Evolutionary conservation across 2,329 filamentous ascomycete species (phyloP).

Genomic region (Decorospora gaudefroyi): DNA sequence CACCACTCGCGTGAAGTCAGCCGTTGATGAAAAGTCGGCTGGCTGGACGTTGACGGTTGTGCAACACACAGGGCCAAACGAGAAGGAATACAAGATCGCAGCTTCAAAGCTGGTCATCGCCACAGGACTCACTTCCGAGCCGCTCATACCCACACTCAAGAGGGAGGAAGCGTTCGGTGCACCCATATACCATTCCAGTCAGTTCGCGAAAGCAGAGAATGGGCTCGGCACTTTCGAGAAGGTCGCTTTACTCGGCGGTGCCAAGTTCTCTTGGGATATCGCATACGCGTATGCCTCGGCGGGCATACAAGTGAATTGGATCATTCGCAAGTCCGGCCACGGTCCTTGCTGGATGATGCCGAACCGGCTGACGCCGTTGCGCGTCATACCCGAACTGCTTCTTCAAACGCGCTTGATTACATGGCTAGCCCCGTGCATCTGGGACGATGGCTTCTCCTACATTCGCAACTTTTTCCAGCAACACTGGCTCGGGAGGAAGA

Average conservation of each 20-base stretch:
- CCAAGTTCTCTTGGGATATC: slow-evolving; percentile 68
- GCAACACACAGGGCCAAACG: not conserved
- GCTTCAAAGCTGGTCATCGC: slow-evolving; percentile 62
- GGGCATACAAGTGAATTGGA: slow-evolving; percentile 61
- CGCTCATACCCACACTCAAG: slow-evolving; percentile 58
- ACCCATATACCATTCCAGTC: slow-evolving; percentile 62
- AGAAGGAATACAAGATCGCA: slow-evolving; percentile 20
- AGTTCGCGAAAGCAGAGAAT: slow-evolving; percentile 55
- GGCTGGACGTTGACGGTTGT: slow-evolving; percentile 31
- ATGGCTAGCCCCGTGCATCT: slow-evolving; percentile 76
- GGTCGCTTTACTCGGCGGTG: slow-evolving; percentile 61
- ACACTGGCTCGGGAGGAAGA: slow-evolving; percentile 58
- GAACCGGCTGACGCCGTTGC: slow-evolving; percentile 66
- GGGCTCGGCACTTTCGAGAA: slow-evolving; percentile 43
- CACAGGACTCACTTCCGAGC: slow-evolving; percentile 64
- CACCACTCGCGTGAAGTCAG: slow-evolving; percentile 56
- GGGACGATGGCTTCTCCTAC: slow-evolving; percentile 67
- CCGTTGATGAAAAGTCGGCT: slow-evolving; percentile 46
- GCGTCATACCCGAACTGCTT: slow-evolving; percentile 68
- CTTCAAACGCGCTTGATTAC: slow-evolving; percentile 68
- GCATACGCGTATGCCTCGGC: slow-evolving; percentile 59
- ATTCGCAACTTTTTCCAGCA: slow-evolving; percentile 62
- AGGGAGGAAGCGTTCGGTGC: slow-evolving; percentile 58
- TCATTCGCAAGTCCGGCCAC: slow-evolving; percentile 60
- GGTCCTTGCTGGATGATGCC: slow-evolving; percentile 65